Evolutionary conservation across 306 rosid species (phyloP), one percentile per base, ranked within the genome.

Genomic region (Luffa aegyptiaca): DNA sequence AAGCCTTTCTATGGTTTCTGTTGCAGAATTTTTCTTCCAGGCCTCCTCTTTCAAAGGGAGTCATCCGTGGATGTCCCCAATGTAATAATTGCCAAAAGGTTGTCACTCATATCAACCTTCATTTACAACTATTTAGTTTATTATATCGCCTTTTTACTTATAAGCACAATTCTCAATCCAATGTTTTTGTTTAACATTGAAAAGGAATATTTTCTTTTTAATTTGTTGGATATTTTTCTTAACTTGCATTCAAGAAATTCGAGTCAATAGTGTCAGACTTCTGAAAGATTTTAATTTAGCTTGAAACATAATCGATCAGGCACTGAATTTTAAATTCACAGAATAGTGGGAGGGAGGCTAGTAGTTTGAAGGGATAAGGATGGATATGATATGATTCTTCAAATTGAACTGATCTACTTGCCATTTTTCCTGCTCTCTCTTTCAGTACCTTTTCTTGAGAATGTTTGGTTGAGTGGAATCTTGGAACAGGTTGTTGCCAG

Each of bases 51-150:
- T 90, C 96, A 26, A 89, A 79, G 86, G 99, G 99, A 80, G 98
- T 96, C 62, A 74, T 91, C 76, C 97, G 98, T 7, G 99, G 99
- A 48, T 96, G 98, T 89, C 88, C 96, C 10, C 92, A 91, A 62
- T 96, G 99, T 84, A 83, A 58, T 72, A 80, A 80, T 84, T 96
- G 98, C 85, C 99, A 93, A 89, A 93, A 93, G 99, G 99, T 93
- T 21, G 20, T 64, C 58, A 48, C 57, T 79, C 55, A 45, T 46
- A 48, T 62, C 68, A 9, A 36, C 44, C 79, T 51, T 53, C 64
- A 33, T 52, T 75, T 52, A 52, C 63, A 51, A 51, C 48, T 75
- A 4, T 14, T n/a, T 52, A 52, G 53, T 75, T 35, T 53, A 16
- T n/a, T 10, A 36, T 14, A 31, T 49, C 46, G 8, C 18, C 18